These are phyloP conservation scores for Penicillium rolfsii DNA, from an alignment of 2,329 filamentous ascomycete genomes.

Conservation along the genomic window DNA sequence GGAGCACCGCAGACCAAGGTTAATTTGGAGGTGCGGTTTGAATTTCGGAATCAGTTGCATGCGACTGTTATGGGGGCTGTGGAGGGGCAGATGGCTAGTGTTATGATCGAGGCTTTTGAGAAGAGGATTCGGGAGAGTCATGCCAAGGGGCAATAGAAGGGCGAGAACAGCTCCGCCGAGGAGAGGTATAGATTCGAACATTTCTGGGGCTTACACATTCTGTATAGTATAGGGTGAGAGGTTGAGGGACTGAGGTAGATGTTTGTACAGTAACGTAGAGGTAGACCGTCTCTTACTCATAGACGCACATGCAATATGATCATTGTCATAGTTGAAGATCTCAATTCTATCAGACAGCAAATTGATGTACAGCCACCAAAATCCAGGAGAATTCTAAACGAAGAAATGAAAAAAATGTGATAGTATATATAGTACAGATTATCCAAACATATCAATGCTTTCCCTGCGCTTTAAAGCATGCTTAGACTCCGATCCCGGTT, in stretches of 20 bases:
- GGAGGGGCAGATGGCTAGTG: conserved; percentile 78
- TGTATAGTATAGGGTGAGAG: conserved; percentile 19
- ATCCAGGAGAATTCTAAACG: conserved; percentile 10
- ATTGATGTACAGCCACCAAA: conserved; percentile 24
- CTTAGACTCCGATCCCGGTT: conserved; percentile 31
- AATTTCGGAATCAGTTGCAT: conserved; percentile 88
- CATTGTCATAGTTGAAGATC: conserved; percentile 5
- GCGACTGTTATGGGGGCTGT: conserved; percentile 78
- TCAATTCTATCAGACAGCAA: conserved; percentile 22
- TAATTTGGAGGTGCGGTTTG: conserved; percentile 74
- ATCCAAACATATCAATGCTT: conserved; percentile 26
- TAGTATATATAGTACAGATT: conserved; percentile 34
- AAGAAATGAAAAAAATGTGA: conserved; percentile 18
- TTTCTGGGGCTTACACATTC: not conserved
- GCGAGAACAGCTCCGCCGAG: not conserved
- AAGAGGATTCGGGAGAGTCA: conserved; percentile 68
- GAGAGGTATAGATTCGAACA: not conserved
- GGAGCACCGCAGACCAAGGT: conserved; percentile 67
- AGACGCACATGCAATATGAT: not conserved
- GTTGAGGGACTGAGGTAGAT: conserved; percentile 1
- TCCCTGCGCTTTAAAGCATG: conserved; percentile 28
- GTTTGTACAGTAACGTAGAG: conserved; percentile 3
- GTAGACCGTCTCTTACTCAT: conserved; percentile 2
- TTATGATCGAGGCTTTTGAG: conserved; percentile 95
- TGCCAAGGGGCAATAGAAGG: conserved; percentile 25